These are phyloP conservation scores for Paradendryphiella salina DNA, from an alignment of 2,329 filamentous ascomycete genomes.

Conservation along the genomic window DNA sequence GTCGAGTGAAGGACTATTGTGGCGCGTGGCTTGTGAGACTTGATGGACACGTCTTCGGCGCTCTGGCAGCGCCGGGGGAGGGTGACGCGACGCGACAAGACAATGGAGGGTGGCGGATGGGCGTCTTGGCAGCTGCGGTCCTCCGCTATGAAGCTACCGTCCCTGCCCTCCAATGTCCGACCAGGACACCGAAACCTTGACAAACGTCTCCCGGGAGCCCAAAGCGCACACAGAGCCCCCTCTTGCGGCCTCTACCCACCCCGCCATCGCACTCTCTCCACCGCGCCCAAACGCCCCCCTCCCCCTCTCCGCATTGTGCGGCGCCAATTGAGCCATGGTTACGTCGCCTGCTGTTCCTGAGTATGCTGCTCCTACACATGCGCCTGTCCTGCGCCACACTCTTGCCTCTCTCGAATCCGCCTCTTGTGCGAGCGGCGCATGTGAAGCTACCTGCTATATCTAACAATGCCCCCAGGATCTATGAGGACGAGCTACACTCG, in stretches of 20 bases:
- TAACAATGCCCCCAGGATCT: slow-evolving; percentile 64
- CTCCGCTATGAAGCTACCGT: slow-evolving; percentile 23
- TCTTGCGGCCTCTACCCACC: slow-evolving; percentile 17
- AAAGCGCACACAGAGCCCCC: slow-evolving; percentile 16
- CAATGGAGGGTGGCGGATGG: slow-evolving; percentile 12
- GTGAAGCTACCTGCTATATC: not conserved
- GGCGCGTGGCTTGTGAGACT: not conserved
- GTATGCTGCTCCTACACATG: slow-evolving; percentile 36
- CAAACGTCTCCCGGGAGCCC: slow-evolving; percentile 16
- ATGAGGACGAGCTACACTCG: slow-evolving; percentile 89
- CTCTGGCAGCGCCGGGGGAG: not conserved
- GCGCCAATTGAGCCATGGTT: slow-evolving; percentile 47
- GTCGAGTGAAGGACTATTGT: not conserved
- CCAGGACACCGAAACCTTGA: slow-evolving; percentile 20
- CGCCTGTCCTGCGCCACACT: not conserved
- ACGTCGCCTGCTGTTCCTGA: slow-evolving; percentile 49
- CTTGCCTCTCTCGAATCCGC: not conserved
- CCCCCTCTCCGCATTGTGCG: slow-evolving; percentile 22
- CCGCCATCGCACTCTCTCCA: slow-evolving; percentile 7
- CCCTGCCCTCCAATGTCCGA: slow-evolving; percentile 23
- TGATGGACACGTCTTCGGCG: not conserved
- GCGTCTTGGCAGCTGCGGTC: slow-evolving; percentile 20
- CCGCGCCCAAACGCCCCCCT: slow-evolving; percentile 6
- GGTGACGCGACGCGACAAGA: slow-evolving; percentile 25
- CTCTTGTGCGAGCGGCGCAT: not conserved